phyloP scores from a whole-genome alignment of 495 filamentous ascomycete species.

The Tuber magnatum region DNA sequence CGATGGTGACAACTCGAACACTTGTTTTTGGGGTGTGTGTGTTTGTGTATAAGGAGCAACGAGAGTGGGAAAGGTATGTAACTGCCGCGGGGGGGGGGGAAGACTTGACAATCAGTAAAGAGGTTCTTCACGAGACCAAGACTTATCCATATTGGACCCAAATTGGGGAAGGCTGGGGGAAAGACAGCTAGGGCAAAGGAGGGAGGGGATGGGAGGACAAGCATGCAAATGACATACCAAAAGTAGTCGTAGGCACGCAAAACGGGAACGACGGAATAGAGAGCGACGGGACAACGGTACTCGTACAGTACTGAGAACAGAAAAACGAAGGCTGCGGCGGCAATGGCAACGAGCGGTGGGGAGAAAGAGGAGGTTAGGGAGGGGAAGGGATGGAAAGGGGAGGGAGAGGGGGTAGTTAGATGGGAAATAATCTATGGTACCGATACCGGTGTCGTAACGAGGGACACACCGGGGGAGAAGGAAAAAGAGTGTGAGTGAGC shows the following conservation, averaged over 20 bases:
- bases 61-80: background rate
- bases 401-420: background rate
- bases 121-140: background rate
- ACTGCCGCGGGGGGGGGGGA: background rate
- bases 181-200: background rate
- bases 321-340: background rate
- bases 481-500: slow-evolving; percentile 25
- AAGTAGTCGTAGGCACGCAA: background rate
- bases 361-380: background rate
- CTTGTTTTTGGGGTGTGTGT: background rate
- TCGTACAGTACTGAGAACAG: background rate
- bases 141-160: background rate
- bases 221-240: background rate
- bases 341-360: background rate
- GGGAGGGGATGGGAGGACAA: background rate
- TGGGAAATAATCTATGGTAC: slow-evolving; percentile 25
- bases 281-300: background rate
- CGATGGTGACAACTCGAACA: background rate
- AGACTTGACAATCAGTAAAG: background rate
- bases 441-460: slow-evolving; percentile 14
- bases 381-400: slow-evolving; percentile 1
- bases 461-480: background rate
- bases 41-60: background rate
- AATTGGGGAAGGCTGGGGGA: background rate
- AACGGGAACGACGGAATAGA: background rate